phyloP scores from a whole-genome alignment of 768 basidiomycete species.

The Leccinum fibrillosum region DNA sequence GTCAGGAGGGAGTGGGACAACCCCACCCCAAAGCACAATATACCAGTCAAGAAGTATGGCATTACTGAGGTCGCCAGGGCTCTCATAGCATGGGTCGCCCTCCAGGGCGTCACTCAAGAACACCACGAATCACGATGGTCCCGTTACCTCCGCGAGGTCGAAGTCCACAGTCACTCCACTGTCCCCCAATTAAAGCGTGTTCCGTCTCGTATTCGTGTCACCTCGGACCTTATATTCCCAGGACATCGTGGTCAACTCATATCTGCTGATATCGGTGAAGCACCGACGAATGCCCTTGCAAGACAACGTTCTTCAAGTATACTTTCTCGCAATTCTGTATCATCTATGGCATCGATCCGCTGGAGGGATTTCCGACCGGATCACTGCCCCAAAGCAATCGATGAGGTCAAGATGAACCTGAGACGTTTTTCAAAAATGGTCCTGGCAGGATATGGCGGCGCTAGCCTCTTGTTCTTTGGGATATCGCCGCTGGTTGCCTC shows the following conservation, averaged over 20 bases:
- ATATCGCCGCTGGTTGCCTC: constrained; percentile 39
- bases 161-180: constrained; percentile 48
- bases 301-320: constrained; percentile 30
- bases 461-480: constrained; percentile 78
- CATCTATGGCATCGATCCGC: constrained; percentile 26
- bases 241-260: constrained; percentile 69
- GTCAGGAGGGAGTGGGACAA: constrained; percentile 77
- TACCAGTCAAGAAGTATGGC: constrained; percentile 60
- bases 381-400: constrained; percentile 30
- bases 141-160: constrained; percentile 60
- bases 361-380: constrained; percentile 25
- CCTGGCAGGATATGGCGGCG: constrained; percentile 81
- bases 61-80: constrained; percentile 66
- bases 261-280: constrained; percentile 77
- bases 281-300: constrained; percentile 31
- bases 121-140: constrained; percentile 77
- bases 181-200: constrained; percentile 30
- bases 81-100: constrained; percentile 73
- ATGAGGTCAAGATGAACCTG: constrained; percentile 65
- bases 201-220: constrained; percentile 65
- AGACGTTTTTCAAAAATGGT: constrained; percentile 80
- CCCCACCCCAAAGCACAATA: constrained; percentile 45
- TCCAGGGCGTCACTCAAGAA: constrained; percentile 79
- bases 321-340: constrained; percentile 24
- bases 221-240: constrained; percentile 68